Percentiles rank a stretch among this genome's conserved stretches.
Evolutionary conservation across 2,329 filamentous ascomycete species (phyloP).

Genomic region (Berkeleyomyces basicola): DNA sequence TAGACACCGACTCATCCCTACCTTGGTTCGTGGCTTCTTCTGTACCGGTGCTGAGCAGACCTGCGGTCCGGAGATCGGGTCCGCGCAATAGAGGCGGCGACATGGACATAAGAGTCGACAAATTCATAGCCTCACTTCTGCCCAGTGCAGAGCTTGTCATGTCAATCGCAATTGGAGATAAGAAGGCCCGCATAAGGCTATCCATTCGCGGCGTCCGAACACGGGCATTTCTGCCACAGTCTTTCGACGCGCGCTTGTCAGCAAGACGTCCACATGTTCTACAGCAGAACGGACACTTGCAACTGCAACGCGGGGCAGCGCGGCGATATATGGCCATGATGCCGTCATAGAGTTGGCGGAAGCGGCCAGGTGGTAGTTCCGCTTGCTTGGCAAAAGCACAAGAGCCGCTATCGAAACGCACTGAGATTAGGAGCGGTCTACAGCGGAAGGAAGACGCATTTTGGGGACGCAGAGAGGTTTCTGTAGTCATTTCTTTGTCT

Average conservation of each 20-base stretch:
- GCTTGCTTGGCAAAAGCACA: background rate
- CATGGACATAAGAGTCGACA: background rate
- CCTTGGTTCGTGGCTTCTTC: background rate
- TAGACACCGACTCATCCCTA: background rate
- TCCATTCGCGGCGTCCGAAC: background rate
- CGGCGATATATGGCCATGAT: background rate
- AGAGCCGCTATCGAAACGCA: background rate
- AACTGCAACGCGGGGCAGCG: background rate
- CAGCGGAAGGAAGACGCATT: background rate
- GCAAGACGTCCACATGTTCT: conserved; percentile 2
- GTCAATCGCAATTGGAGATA: background rate
- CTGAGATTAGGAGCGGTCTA: background rate
- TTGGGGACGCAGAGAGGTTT: background rate
- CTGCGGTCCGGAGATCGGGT: background rate
- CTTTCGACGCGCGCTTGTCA: background rate
- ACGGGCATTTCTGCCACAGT: background rate
- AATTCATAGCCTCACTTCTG: background rate
- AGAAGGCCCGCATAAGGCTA: conserved; percentile 1
- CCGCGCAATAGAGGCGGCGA: background rate
- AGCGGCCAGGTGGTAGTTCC: background rate
- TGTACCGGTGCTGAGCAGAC: background rate
- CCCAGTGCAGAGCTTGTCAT: background rate
- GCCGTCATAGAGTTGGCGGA: background rate
- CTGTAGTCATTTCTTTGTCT: background rate
- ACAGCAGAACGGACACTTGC: conserved; percentile 4